These are phyloP conservation scores for Boeremia exigua DNA, from an alignment of 2,329 filamentous ascomycete genomes.

Conservation along the genomic window DNA sequence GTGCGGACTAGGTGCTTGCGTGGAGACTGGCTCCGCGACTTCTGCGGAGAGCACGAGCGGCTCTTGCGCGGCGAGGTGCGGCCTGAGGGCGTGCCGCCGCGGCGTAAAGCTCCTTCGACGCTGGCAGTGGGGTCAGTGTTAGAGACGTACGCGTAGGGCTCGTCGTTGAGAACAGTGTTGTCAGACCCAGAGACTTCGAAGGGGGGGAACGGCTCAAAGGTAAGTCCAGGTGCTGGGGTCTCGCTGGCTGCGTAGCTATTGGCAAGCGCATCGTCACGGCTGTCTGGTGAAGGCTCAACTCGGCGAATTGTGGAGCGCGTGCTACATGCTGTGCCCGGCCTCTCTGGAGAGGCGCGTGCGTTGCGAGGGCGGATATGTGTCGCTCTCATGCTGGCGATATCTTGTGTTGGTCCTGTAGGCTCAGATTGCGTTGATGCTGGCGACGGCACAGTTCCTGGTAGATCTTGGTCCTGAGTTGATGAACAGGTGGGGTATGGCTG, in stretches of 20 bases:
- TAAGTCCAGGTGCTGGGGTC: background rate
- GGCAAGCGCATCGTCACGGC: slow-evolving; percentile 13
- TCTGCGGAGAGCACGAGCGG: background rate
- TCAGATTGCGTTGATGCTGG: background rate
- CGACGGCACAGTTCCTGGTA: background rate
- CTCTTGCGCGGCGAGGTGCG: slow-evolving; percentile 9
- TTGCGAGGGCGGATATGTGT: slow-evolving; percentile 27
- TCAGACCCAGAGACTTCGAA: background rate
- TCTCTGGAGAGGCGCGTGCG: slow-evolving; percentile 16
- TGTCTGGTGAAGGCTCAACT: slow-evolving; percentile 36
- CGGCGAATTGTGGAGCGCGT: slow-evolving; percentile 35
- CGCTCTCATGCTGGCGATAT: slow-evolving; percentile 15
- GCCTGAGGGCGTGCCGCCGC: slow-evolving; percentile 11
- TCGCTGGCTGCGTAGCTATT: slow-evolving; percentile 8
- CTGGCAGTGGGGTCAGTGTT: background rate
- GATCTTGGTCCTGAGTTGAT: background rate
- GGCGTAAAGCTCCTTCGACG: background rate
- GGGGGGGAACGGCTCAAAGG: slow-evolving; percentile 9
- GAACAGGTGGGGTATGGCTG: background rate
- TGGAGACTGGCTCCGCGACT: background rate
- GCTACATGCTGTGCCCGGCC: slow-evolving; percentile 27
- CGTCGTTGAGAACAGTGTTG: background rate
- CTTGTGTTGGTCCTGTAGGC: background rate
- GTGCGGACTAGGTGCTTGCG: slow-evolving; percentile 1
- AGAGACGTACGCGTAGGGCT: background rate